Conservation (phyloP, 345 rosid species). For the Raphanus raphanistrum region DNA sequence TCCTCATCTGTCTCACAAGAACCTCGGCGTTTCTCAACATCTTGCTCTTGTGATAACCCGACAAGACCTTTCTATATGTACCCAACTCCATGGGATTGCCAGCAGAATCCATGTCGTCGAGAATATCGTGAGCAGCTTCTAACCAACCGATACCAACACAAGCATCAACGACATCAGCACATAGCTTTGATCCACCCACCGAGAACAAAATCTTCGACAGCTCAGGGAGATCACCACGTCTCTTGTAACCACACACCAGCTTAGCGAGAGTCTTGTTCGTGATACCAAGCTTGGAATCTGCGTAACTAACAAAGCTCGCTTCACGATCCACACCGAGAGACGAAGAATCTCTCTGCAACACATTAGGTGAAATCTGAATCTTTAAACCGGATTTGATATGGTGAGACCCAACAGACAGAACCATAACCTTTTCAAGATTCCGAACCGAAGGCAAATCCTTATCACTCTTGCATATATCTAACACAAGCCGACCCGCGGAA, state of each 20-base stretch:
- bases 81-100: constrained; percentile 44
- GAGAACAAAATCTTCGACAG: constrained; percentile 57
- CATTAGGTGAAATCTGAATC: constrained; percentile 54
- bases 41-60: constrained; percentile 51
- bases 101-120: constrained; percentile 67
- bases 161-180: constrained; percentile 57
- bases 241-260: constrained; percentile 60
- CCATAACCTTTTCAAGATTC: constrained; percentile 39
- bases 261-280: constrained; percentile 62
- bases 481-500: constrained; percentile 60
- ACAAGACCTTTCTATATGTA: constrained; percentile 50
- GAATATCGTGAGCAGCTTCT: constrained; percentile 84
- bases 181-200: constrained; percentile 36
- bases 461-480: constrained; percentile 47
- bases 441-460: constrained; percentile 25
- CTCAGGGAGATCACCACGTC: constrained; percentile 46
- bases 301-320: constrained; percentile 44
- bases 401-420: constrained; percentile 72
- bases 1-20: constrained; percentile 56
- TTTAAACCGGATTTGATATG: constrained; percentile 62
- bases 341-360: constrained; percentile 57
- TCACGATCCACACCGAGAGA: constrained; percentile 40
- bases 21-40: constrained; percentile 65
- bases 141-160: constrained; percentile 66
- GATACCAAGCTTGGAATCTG: constrained; percentile 53